phyloP scores from a whole-genome alignment of 345 rosid genomes.

The Arabis alpina region DNA sequence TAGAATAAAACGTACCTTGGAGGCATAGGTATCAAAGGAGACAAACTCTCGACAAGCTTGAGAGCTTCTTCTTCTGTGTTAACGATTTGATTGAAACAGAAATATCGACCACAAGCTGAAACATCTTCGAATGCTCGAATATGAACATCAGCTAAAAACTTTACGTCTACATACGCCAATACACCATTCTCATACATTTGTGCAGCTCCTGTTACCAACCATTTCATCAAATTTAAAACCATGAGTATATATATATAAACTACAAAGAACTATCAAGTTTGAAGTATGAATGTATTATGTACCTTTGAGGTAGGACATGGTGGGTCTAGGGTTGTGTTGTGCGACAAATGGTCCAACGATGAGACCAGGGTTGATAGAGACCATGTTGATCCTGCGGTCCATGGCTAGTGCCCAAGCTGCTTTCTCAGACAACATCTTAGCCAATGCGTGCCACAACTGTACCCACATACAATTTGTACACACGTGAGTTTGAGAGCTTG shows the following conservation, averaged over 20 bases:
- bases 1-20: conserved; percentile 50
- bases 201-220: conserved; percentile 62
- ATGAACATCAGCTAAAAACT: conserved; percentile 70
- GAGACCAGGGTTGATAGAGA: conserved; percentile 83
- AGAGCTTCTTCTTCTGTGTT: conserved; percentile 67
- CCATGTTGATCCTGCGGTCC: conserved; percentile 88
- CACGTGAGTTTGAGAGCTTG: conserved; percentile 23
- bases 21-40: conserved; percentile 74
- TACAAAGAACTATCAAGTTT: too few species aligned
- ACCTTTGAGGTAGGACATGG: conserved; percentile 88
- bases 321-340: conserved; percentile 68
- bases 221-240: too few species aligned
- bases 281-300: conserved; percentile 20
- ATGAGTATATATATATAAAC: too few species aligned
- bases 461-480: conserved; percentile 20
- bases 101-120: conserved; percentile 77
- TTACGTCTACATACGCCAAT: conserved; percentile 67
- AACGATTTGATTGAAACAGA: conserved; percentile 79
- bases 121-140: conserved; percentile 71
- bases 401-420: conserved; percentile 96
- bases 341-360: conserved; percentile 75
- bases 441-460: conserved; percentile 86
- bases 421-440: conserved; percentile 81
- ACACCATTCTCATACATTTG: conserved; percentile 92
- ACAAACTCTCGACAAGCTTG: conserved; percentile 62